Conservation (phyloP, 495 filamentous ascomycete genomes). For the Glutinoglossum americanum region DNA sequence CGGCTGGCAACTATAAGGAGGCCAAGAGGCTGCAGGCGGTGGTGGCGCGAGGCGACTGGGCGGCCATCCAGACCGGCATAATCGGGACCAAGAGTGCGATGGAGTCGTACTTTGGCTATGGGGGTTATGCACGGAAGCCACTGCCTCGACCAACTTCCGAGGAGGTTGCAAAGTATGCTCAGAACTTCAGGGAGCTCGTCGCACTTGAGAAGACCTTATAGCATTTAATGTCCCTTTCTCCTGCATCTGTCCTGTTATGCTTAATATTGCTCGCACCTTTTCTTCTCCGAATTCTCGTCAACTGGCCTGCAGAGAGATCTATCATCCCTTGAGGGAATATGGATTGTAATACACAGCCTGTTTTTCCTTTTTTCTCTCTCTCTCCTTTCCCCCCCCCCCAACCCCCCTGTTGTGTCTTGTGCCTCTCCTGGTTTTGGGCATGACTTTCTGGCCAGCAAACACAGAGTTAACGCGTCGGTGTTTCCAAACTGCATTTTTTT, state of each 20-base stretch:
- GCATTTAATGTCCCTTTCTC: not conserved
- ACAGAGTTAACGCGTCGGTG: too few relatives aligned
- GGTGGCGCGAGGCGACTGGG: slow-evolving; percentile 72
- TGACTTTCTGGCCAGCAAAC: too few relatives aligned
- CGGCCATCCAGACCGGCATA: slow-evolving; percentile 65
- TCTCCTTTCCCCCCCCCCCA: too few relatives aligned
- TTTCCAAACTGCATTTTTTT: too few relatives aligned
- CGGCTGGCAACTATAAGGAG: slow-evolving; percentile 42
- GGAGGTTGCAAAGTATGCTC: slow-evolving; percentile 38
- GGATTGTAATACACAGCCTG: not conserved
- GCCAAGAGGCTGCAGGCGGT: slow-evolving; percentile 60
- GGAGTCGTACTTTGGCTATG: slow-evolving; percentile 55
- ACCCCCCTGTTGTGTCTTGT: too few relatives aligned
- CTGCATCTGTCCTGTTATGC: not conserved
- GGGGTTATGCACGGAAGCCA: slow-evolving; percentile 53
- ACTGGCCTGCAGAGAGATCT: not conserved
- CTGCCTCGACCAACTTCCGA: slow-evolving; percentile 44
- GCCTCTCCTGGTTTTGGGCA: too few relatives aligned
- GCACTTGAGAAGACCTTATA: slow-evolving; percentile 37
- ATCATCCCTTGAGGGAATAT: not conserved
- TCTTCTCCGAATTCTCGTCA: not conserved
- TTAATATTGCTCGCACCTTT: not conserved
- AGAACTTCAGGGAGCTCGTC: slow-evolving; percentile 54
- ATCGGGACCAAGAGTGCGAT: slow-evolving; percentile 68
- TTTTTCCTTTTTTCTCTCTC: not conserved